A percentile compares a stretch with the other conserved stretches of the same genome.
phyloP scores from a whole-genome alignment of 441 rosid genomes.

The Adansonia madagascariensis region DNA sequence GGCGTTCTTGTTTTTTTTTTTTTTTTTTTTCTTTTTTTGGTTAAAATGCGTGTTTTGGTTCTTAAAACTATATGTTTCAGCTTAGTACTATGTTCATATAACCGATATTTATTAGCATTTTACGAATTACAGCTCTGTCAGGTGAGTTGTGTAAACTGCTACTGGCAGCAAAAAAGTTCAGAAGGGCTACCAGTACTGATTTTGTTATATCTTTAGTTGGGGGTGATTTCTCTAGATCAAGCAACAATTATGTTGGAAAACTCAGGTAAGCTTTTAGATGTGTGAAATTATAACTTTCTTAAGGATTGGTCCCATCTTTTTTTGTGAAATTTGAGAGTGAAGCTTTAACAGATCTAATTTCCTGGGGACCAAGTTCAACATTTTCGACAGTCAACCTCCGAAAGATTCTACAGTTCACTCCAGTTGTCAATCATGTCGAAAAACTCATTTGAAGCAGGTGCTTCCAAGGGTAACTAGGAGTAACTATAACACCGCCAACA shows the following conservation, averaged over 20 bases:
- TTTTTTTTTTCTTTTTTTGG: too few relatives aligned
- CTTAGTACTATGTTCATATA: neutral
- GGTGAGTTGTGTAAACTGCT: slow-evolving; percentile 78
- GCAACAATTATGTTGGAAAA: slow-evolving; percentile 68
- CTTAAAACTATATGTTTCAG: neutral
- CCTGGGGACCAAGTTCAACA: slow-evolving; percentile 83
- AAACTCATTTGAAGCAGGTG: slow-evolving; percentile 47
- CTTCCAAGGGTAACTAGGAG: slow-evolving; percentile 46
- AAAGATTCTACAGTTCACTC: slow-evolving; percentile 34
- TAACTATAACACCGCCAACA: slow-evolving; percentile 46
- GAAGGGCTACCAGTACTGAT: slow-evolving; percentile 67
- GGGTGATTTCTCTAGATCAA: slow-evolving; percentile 65
- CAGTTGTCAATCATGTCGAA: slow-evolving; percentile 39
- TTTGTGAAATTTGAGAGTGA: slow-evolving; percentile 25
- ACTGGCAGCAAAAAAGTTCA: slow-evolving; percentile 77
- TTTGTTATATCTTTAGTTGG: slow-evolving; percentile 70
- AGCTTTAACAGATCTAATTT: slow-evolving; percentile 75
- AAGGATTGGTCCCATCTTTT: neutral
- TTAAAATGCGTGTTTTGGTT: neutral
- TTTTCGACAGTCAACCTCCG: slow-evolving; percentile 67
- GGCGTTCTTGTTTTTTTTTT: neutral
- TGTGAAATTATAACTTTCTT: neutral
- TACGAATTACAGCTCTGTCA: slow-evolving; percentile 57
- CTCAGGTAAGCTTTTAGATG: slow-evolving; percentile 52
- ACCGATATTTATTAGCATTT: neutral